Base-by-base conservation (phyloP, 2,329 filamentous ascomycete species). In the Fusarium globosum region DNA sequence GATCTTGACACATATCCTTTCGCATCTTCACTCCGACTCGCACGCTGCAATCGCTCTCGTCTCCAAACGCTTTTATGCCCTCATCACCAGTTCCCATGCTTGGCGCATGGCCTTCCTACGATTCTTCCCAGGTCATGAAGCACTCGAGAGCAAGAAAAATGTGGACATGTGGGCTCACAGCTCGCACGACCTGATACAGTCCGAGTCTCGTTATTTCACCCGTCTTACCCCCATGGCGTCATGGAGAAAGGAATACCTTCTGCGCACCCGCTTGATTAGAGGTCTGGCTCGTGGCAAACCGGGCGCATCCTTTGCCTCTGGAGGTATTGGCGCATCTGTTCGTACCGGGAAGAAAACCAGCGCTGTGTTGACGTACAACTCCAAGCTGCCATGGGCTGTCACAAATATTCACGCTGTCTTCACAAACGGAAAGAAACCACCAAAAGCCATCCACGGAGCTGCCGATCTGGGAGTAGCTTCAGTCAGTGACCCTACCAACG, bases 211-310 rank as follows among this genome's bases (percentile, higher is more conserved):
- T 49, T 89, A 90, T 73, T 99, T 98, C 79, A 90, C 93, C 21
- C 91, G 95, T 48, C 87, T 99, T 61, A 97, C 94, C 15, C 88
- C 91, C 7, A 84, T 95, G 69, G 93, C 95, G n/a, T 96, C 95
- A 14, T 98, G 96, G 96, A 90, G 96, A 76, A 98, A 94, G 82
- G 96, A 99, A 82, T 99, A 98, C 79, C 92, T 98, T 53, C 84
- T 97, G 64, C 89, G 96, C 52, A 98, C 95, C 4, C 90, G 94
- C 52, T 88, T 98, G 58, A 85, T 98, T 59, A 90, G 95, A 49
- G 96, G 94, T 70, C 86, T 98, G 65, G 89, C 88, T 52, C 91
- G 94, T 68, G 96, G 96, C 57, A 97, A 95, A 79, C 94, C 96
- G 66, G 84, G 88, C 76, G 88, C 91, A 42, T 84, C 86, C 15